Evolutionary conservation across 2,329 filamentous ascomycete genomes (phyloP), one percentile per base, ranked within the genome.

Genomic region (Diaporthe caulivora): DNA sequence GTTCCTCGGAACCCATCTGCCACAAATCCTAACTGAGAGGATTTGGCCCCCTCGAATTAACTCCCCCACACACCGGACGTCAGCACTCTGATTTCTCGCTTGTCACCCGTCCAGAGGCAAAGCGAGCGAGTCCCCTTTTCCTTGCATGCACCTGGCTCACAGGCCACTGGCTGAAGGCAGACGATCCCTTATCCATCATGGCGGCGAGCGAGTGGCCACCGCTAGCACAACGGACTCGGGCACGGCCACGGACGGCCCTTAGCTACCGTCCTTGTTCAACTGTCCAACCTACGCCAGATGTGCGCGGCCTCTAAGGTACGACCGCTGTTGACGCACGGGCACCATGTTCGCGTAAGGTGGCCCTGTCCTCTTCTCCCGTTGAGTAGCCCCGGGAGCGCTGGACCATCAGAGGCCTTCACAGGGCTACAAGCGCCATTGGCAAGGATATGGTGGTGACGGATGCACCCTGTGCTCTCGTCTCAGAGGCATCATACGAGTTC

Each of bases 21-120:
- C 42, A 47, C 53, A 70, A 60, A 18, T 57, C 37, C 49, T 31
- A 42, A 72, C 71, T 65, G 70, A 47, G 54, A 65, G 31, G 34
- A 58, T 55, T 53, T 24, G 73, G 70, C 72, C 70, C 73, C 73
- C 42, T 49, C 60, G 49, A 70, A 74, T 18, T 58, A 53, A 65
- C 18, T 69, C 40, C 54, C 68, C 44, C 72, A 74, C 70, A 55
- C 68, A 49, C 72, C 62, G 70, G 55, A 21, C 44, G 72, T 74
- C 73, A 74, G 73, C 62, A 74, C 73, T 70, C 49, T 72, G 47
- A 68, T 69, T 64, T 49, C n/a, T 55, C n/a, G 34, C 65, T 47
- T 67, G 60, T 71, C 68, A 65, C 60, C 60, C 21, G 42, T 68
- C 60, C 53, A 62, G 13, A 24, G 18, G 31, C 60, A 65, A 65